These are phyloP conservation scores for Nyssa sinensis DNA, from an alignment of 148 eudicot genomes.

Conservation along the genomic window DNA sequence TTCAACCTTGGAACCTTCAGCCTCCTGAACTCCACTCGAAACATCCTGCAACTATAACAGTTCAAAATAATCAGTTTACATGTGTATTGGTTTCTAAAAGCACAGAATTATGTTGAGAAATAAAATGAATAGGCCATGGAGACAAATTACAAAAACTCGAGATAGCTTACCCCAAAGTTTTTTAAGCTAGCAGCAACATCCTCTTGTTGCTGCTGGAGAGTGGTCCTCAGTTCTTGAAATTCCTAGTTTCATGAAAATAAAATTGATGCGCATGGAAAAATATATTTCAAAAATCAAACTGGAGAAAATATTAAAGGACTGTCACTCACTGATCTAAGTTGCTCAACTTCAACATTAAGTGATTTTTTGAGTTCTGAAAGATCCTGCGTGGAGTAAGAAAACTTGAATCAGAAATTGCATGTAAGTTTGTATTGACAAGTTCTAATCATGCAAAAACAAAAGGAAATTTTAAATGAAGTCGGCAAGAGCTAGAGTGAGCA, in stretches of 20 bases:
- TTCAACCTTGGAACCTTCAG: slow-evolving; percentile 24
- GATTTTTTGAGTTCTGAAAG: slow-evolving; percentile 81
- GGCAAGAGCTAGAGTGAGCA: no score
- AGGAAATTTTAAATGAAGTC: no score
- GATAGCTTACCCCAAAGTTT: slow-evolving; percentile 68
- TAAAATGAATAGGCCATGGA: not conserved
- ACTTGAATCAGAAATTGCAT: not conserved
- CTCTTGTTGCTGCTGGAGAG: slow-evolving; percentile 92
- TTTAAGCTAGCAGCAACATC: slow-evolving; percentile 74
- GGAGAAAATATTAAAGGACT: not conserved
- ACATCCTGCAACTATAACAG: slow-evolving; percentile 54
- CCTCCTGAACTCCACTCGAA: slow-evolving; percentile 25
- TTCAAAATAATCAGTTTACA: slow-evolving; percentile 8
- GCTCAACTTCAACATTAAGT: slow-evolving; percentile 80
- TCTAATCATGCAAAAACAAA: no score
- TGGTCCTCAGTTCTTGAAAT: slow-evolving; percentile 79
- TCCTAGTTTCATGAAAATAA: slow-evolving; percentile 42
- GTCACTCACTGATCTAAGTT: slow-evolving; percentile 72
- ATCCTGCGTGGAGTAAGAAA: slow-evolving; percentile 50
- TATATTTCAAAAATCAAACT: not conserved
- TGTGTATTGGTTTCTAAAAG: not conserved
- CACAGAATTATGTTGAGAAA: not conserved
- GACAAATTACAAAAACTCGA: slow-evolving; percentile 1
- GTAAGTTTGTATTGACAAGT: not conserved
- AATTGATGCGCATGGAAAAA: not conserved